phyloP scores from a whole-genome alignment of 768 basidiomycete species.

The Boletus sp. region DNA sequence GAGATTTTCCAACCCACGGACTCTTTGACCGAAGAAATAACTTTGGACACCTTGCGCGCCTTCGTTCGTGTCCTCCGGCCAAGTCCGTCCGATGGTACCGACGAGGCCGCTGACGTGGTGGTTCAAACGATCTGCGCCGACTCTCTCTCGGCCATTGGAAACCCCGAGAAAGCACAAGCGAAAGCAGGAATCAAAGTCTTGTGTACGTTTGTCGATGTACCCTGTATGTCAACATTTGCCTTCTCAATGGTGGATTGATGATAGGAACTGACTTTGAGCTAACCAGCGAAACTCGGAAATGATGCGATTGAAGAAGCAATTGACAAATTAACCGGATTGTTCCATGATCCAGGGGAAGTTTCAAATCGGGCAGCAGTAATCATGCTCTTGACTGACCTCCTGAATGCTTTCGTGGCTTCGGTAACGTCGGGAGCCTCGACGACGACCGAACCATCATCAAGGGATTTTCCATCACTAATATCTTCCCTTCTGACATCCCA shows the following conservation, averaged over 20 bases:
- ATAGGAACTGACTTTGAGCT: constrained; percentile 4
- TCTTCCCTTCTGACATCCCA: constrained; percentile 47
- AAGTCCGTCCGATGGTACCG: constrained; percentile 35
- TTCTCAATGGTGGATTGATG: not conserved
- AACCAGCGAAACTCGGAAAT: constrained; percentile 60
- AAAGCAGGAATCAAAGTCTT: constrained; percentile 83
- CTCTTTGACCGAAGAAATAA: constrained; percentile 63
- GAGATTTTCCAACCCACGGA: constrained; percentile 96
- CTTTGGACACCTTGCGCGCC: constrained; percentile 64
- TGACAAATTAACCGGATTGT: constrained; percentile 74
- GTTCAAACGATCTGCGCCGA: constrained; percentile 76
- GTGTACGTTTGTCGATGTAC: constrained; percentile 71
- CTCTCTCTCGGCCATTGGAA: constrained; percentile 72
- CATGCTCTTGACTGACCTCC: constrained; percentile 61
- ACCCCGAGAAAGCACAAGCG: constrained; percentile 93
- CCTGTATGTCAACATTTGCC: constrained; percentile 51
- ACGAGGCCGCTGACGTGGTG: constrained; percentile 47
- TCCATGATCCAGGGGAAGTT: constrained; percentile 66
- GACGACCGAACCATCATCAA: constrained; percentile 24
- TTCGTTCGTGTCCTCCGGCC: constrained; percentile 75
- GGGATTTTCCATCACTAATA: constrained; percentile 21
- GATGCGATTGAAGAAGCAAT: constrained; percentile 67
- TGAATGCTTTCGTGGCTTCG: constrained; percentile 39
- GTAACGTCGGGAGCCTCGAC: not conserved
- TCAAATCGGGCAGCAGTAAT: constrained; percentile 65